Evolutionary conservation across 2,329 filamentous ascomycete genomes (phyloP), one percentile per base, ranked within the genome.

Genomic region (Penicillium sp.): DNA sequence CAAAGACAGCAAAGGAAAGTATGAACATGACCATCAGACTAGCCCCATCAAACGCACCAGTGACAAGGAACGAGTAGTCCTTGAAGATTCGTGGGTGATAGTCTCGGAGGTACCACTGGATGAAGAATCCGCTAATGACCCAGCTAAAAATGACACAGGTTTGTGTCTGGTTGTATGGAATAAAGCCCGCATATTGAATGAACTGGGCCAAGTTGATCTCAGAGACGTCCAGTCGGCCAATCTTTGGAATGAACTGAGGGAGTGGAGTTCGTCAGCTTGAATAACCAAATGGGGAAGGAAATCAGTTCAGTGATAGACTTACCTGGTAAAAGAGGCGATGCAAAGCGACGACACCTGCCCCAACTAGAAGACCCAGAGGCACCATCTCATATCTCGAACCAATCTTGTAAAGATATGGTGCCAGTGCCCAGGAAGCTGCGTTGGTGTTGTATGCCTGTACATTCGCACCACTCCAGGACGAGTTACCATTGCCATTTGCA

Each of bases 1-100:
- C 84, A 58, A 86, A 85, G 0, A 86, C 84, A 1, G 84, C 83
- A 72, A 86, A 86, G 0, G 83, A 85, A 13, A 86, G 73, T 44
- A 86, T 81, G 56, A 86, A 86, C 2, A 86, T 73, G 0, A 79
- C 81, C 1, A 76, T 72, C 4, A 85, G 75, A 61, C 77, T 80
- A 8, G 79, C 84, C 10, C 84, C 84, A 61, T 86, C 84, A 17
- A 83, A 82, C 0, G 83, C 83, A n/a, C 80, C 83, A 0, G 82
- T 81, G 1, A 86, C 71, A 8, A 86, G 70, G 70, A 86, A 86
- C 19, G 79, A 81, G 67, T 85, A 86, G 61, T 86, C 81, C 68
- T 77, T 82, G 76, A 85, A 86, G 54, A 85, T 76, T 5, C 79
- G 75, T 2, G 84, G 84, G 8, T 72, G 72, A 73, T 84, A 82